These are phyloP conservation scores for Fraxinus greggii DNA, from an alignment of 305 asterid species.

Conservation along the genomic window DNA sequence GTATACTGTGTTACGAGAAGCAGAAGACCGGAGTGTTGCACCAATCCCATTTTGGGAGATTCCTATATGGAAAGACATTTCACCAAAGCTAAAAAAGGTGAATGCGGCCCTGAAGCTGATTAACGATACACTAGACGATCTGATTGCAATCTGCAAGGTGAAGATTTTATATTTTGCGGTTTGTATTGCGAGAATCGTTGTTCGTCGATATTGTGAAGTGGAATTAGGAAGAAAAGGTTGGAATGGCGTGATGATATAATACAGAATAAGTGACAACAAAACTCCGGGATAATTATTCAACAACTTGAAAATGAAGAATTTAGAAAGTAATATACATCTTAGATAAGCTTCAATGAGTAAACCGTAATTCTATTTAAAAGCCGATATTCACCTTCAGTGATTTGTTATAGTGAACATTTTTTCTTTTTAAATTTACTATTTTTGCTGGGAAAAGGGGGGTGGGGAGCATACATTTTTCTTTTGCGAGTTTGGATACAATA, in stretches of 20 bases:
- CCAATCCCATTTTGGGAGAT: slow-evolving; percentile 98
- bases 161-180: slow-evolving; percentile 7
- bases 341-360: background rate
- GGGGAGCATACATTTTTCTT: background rate
- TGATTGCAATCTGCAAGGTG: slow-evolving; percentile 94
- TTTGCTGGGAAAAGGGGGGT: background rate
- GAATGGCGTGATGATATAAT: background rate
- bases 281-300: slow-evolving; percentile 2
- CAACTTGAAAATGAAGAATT: background rate
- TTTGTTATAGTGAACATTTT: background rate
- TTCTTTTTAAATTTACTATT: background rate
- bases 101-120: slow-evolving; percentile 78
- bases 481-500: background rate
- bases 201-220: background rate
- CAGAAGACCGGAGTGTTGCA: slow-evolving; percentile 89
- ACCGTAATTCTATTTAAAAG: background rate
- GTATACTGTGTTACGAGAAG: slow-evolving; percentile 87
- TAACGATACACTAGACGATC: slow-evolving; percentile 69
- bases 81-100: slow-evolving; percentile 86
- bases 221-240: background rate
- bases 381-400: background rate
- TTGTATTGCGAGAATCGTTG: background rate
- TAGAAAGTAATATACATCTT: background rate
- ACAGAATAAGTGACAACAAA: background rate
- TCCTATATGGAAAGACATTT: slow-evolving; percentile 96